phyloP scores from a whole-genome alignment of 768 basidiomycete species.

The Clitopilus hobsonii region DNA sequence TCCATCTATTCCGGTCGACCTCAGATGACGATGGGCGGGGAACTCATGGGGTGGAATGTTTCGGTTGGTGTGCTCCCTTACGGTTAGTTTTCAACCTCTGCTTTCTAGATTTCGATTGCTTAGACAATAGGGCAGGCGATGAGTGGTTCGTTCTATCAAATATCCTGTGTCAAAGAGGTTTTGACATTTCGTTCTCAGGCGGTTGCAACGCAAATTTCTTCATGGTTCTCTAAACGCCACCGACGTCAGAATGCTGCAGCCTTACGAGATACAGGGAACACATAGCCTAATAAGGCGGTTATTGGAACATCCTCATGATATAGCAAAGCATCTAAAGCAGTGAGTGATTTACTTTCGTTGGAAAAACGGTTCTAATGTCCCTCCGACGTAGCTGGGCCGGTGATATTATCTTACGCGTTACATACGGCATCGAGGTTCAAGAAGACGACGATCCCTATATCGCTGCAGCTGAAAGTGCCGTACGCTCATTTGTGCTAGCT shows the following conservation, averaged over 20 bases:
- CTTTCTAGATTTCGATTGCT: background rate
- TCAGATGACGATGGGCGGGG: constrained; percentile 18
- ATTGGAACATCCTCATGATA: constrained; percentile 27
- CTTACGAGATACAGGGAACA: constrained; percentile 9
- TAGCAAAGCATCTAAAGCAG: constrained; percentile 16
- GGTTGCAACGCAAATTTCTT: background rate
- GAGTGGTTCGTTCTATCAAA: background rate
- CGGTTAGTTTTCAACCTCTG: background rate
- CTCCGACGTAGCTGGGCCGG: constrained; percentile 36
- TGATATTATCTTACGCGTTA: constrained; percentile 46
- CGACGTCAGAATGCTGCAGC: constrained; percentile 6
- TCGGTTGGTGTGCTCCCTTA: background rate
- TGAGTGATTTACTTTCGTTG: background rate
- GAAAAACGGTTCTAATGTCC: background rate
- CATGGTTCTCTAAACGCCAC: background rate
- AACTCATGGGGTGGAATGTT: constrained; percentile 19
- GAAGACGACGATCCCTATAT: constrained; percentile 50
- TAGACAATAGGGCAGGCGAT: background rate
- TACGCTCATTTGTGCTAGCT: constrained; percentile 45
- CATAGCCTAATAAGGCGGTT: constrained; percentile 15
- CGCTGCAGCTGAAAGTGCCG: constrained; percentile 45
- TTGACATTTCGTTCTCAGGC: background rate
- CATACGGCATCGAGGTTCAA: constrained; percentile 53
- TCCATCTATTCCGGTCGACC: constrained; percentile 29
- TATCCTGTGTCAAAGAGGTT: background rate